These are phyloP conservation scores for Sphaerostilbella broomeana DNA, from an alignment of 2,329 filamentous ascomycete species.

Conservation along the genomic window DNA sequence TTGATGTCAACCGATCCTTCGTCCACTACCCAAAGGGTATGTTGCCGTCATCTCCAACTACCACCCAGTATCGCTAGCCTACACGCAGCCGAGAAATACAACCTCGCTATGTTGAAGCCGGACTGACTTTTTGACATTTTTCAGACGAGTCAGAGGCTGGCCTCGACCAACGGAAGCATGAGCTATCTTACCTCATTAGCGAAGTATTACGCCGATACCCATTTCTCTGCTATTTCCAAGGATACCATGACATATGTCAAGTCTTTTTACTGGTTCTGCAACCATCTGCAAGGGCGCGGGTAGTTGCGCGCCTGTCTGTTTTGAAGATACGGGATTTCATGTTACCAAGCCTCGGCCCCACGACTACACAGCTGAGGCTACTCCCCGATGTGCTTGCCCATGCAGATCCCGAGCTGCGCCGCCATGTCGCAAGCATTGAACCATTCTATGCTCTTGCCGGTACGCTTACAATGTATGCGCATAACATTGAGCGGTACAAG, in stretches of 20 bases:
- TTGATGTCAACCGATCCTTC: constrained; percentile 95
- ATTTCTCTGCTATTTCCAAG: constrained; percentile 91
- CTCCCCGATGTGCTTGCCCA: constrained; percentile 73
- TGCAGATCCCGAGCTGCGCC: constrained; percentile 64
- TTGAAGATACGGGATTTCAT: constrained; percentile 96
- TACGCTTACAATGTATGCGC: constrained; percentile 91
- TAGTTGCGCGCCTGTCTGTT: constrained; percentile 75
- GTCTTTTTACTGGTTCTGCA: constrained; percentile 84
- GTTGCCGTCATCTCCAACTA: neutral
- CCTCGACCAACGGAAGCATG: constrained; percentile 62
- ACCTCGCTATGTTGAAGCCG: neutral
- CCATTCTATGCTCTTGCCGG: constrained; percentile 93
- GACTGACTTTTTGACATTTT: neutral
- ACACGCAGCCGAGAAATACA: neutral
- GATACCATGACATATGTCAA: constrained; percentile 97
- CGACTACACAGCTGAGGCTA: constrained; percentile 76
- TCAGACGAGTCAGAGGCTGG: constrained; percentile 63
- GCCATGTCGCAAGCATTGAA: constrained; percentile 68
- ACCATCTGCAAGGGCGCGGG: constrained; percentile 49
- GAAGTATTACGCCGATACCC: constrained; percentile 74
- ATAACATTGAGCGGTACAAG: constrained; percentile 85
- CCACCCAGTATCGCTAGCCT: neutral
- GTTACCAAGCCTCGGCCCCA: constrained; percentile 78
- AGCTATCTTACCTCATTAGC: constrained; percentile 74
- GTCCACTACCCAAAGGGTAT: constrained; percentile 86